Conservation (phyloP, 2,329 filamentous ascomycete species). For the Colletotrichum higginsianum region DNA sequence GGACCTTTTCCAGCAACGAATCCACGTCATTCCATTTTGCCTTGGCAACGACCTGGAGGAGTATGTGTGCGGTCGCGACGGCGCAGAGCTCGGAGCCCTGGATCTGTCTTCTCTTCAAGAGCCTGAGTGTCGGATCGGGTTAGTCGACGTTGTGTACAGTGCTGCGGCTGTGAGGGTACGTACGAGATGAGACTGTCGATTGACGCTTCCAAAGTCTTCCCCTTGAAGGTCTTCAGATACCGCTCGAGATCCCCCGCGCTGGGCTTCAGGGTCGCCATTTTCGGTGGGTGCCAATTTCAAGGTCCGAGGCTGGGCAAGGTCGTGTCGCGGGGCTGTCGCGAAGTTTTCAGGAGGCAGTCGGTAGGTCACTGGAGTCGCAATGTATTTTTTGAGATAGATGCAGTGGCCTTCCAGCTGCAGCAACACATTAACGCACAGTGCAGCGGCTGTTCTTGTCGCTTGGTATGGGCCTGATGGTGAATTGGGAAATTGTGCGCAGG, state of each 20-base stretch:
- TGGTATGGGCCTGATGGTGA: conserved; percentile 16
- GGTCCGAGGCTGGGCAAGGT: conserved; percentile 12
- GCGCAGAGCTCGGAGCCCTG: conserved; percentile 90
- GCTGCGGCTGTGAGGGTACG: conserved; percentile 50
- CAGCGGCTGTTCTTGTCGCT: conserved; percentile 15
- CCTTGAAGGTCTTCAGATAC: conserved; percentile 85
- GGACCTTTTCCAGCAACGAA: conserved; percentile 84
- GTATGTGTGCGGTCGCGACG: conserved; percentile 89
- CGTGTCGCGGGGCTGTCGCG: conserved; percentile 26
- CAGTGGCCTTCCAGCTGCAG: background rate
- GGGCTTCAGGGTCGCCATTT: conserved; percentile 71
- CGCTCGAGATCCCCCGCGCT: conserved; percentile 82
- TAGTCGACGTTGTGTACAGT: conserved; percentile 10
- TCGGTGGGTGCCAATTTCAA: conserved; percentile 23
- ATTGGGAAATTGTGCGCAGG: conserved; percentile 37
- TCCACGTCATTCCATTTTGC: conserved; percentile 84
- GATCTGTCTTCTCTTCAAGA: conserved; percentile 93
- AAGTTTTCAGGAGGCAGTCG: conserved; percentile 5
- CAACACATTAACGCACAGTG: conserved; percentile 10
- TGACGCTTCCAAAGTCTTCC: conserved; percentile 82
- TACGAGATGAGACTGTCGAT: conserved; percentile 89
- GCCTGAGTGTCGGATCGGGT: conserved; percentile 61
- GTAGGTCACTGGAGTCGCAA: conserved; percentile 12
- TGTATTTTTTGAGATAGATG: background rate
- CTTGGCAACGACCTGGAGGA: conserved; percentile 87